Evolutionary conservation across 192 early-diverging fungal species (phyloP).

Genomic region (Coemansia sp.): DNA sequence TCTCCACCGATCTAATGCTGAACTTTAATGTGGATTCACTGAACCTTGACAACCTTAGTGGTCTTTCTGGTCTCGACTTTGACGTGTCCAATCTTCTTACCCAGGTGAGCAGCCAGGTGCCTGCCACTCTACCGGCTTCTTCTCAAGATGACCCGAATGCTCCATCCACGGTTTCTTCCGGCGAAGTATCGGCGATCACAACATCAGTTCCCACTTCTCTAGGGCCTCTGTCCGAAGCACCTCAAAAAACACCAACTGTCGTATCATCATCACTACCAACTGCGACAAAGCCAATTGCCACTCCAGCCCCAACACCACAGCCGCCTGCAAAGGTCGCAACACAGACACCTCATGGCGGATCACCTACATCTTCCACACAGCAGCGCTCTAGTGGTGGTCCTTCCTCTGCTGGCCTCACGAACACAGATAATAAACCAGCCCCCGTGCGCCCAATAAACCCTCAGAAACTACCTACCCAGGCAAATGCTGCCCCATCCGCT

Average conservation of each 20-base stretch:
- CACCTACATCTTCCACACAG: not conserved
- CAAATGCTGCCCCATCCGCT: not conserved
- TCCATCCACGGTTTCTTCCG: not conserved
- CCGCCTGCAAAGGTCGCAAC: not conserved
- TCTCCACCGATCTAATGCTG: constrained; percentile 10
- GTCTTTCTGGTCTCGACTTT: constrained; percentile 37
- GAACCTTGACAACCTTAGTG: constrained; percentile 32
- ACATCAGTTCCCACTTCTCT: not conserved
- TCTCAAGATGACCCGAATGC: not conserved
- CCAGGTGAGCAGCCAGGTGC: constrained; percentile 31
- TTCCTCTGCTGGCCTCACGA: not conserved
- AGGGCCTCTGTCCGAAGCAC: not conserved
- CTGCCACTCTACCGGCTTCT: not conserved
- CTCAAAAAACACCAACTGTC: not conserved
- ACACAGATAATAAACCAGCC: not conserved
- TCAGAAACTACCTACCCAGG: not conserved
- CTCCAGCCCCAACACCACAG: not conserved
- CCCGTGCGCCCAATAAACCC: constrained; percentile 6
- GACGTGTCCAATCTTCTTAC: constrained; percentile 43
- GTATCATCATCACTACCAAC: not conserved
- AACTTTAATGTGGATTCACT: constrained; percentile 49
- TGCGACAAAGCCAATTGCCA: not conserved
- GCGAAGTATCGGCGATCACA: not conserved
- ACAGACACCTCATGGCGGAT: not conserved
- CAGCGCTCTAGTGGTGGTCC: not conserved